Conservation (phyloP, 768 basidiomycete genomes). For the Boletus tylopilopsis region DNA sequence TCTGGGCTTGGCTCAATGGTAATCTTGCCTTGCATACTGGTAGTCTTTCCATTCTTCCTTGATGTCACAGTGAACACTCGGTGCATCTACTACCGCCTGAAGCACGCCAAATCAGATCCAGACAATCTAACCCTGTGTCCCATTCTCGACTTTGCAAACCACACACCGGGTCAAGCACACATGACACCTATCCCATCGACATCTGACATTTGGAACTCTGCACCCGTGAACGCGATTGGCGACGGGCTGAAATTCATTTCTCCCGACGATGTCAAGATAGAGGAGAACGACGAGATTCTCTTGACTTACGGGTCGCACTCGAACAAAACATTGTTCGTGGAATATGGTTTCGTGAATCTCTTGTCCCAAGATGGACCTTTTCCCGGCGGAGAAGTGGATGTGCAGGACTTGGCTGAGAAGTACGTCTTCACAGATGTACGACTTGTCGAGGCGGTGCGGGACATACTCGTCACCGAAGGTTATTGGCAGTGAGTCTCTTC, state of each 20-base stretch:
- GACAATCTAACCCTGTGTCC: conserved; percentile 89
- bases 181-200: conserved; percentile 41
- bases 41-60: conserved; percentile 3
- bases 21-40: conserved; percentile 5
- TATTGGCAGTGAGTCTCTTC: conserved; percentile 76
- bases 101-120: conserved; percentile 44
- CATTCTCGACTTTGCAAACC: conserved; percentile 89
- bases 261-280: conserved; percentile 39
- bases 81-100: conserved; percentile 71
- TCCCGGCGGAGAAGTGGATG: conserved; percentile 54
- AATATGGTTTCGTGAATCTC: conserved; percentile 82
- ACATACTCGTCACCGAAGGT: conserved; percentile 52
- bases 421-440: conserved; percentile 44
- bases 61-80: conserved; percentile 78
- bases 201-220: conserved; percentile 35
- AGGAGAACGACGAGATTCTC: conserved; percentile 60
- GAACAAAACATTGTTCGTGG: conserved; percentile 74
- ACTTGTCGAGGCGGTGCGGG: conserved; percentile 46
- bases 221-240: conserved; percentile 33
- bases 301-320: conserved; percentile 79
- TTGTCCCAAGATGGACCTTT: conserved; percentile 25
- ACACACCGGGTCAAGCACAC: conserved; percentile 41
- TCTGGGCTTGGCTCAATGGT: conserved; percentile 96
- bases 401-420: conserved; percentile 51
- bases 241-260: conserved; percentile 52